Evolutionary conservation across 306 rosid species (phyloP), one percentile per base, ranked within the genome.

Genomic region (Pterocarpus santalinus): DNA sequence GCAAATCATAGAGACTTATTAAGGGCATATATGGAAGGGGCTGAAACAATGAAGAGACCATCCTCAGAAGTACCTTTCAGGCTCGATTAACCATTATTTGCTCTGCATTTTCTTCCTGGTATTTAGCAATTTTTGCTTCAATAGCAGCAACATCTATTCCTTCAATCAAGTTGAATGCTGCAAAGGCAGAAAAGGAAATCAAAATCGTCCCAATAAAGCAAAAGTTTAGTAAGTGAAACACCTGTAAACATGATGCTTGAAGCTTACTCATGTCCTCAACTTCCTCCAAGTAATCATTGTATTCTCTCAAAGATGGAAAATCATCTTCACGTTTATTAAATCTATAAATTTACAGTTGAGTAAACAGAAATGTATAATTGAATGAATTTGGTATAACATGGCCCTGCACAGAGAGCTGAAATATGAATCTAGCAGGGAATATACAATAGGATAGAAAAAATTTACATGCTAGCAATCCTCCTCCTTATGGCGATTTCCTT

Each of bases 251-350:
- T 5, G 47, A 51, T 6, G 38, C 49, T 14, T 44, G 75, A 73
- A 69, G 82, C 98, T 76, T 89, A 90, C 97, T 89, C 97, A 89
- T 91, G 81, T 92, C 94, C 76, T 95, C 98, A 69, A 92, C 98
- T 89, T 95, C 98, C 87, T 95, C 98, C 92, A 91, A 80, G 78
- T 91, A 95, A 85, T 95, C 97, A 82, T 90, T 95, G 88, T 95
- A 95, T 63, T 92, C 98, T 85, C 28, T 95, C 85, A 92, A 74
- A 34, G 92, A 86, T 13, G 97, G 80, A 84, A 95, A 91, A 78
- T 90, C 98, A 3, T 95, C 97, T 83, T 95, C 97, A 78, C 94
- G 85, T 84, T 91, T 95, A 86, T 95, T 92, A 72, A 89, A 92
- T 91, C 97, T 95, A 81, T 7, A 79, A 76, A 69, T 47, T 66